A percentile compares a stretch with the other conserved stretches of the same genome.
Conservation (phyloP, 2,329 filamentous ascomycete genomes). For the Colletotrichum sp. region DNA sequence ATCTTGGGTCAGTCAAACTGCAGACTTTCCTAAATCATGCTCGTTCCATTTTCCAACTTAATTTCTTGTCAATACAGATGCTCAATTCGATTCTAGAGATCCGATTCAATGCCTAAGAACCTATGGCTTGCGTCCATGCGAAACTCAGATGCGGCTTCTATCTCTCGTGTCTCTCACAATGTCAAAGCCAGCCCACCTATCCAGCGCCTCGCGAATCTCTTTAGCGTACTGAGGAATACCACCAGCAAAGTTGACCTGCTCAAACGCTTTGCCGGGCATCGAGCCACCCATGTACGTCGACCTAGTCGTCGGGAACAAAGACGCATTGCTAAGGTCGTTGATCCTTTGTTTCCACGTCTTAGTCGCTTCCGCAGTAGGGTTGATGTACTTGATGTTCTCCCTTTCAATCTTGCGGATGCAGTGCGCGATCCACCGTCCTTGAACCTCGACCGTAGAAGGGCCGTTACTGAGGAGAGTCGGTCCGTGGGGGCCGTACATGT, state of each 20-base stretch:
- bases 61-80: background rate
- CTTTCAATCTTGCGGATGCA: slow-evolving; percentile 52
- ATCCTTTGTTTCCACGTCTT: slow-evolving; percentile 55
- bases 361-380: slow-evolving; percentile 50
- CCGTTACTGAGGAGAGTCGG: slow-evolving; percentile 63
- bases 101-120: background rate
- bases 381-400: slow-evolving; percentile 53
- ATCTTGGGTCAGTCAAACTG: background rate
- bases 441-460: slow-evolving; percentile 57
- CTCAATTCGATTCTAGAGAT: background rate
- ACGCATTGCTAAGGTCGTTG: slow-evolving; percentile 47
- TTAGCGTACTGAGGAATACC: slow-evolving; percentile 40
- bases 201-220: slow-evolving; percentile 37
- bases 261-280: slow-evolving; percentile 52
- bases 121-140: background rate
- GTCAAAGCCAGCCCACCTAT: slow-evolving; percentile 39
- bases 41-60: background rate
- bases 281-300: slow-evolving; percentile 63
- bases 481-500: slow-evolving; percentile 60
- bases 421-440: slow-evolving; percentile 61
- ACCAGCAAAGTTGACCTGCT: slow-evolving; percentile 40
- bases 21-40: background rate
- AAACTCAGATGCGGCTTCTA: background rate
- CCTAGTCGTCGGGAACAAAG: slow-evolving; percentile 52
- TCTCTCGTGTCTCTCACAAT: slow-evolving; percentile 21